phyloP scores from a whole-genome alignment of 176 grass and related monocot species.

The Oryza glumipatula region DNA sequence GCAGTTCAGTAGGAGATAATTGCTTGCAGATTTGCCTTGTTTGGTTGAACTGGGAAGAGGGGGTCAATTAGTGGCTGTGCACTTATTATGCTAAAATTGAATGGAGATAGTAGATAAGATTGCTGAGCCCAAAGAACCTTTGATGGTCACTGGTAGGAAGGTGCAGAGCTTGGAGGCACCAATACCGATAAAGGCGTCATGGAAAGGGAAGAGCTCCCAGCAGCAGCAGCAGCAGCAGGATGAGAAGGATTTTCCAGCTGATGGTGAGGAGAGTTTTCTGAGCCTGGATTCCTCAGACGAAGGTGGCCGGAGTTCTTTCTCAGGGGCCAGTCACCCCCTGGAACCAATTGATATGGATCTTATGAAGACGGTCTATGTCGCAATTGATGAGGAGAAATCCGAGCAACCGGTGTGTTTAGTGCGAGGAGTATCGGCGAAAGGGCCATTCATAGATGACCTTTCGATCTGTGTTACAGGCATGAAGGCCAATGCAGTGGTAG shows the following conservation, averaged over 20 bases:
- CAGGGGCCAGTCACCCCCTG: slow-evolving; percentile 77
- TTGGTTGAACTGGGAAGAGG: slow-evolving; percentile 4
- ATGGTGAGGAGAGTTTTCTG: slow-evolving; percentile 80
- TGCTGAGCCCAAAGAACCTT: slow-evolving; percentile 52
- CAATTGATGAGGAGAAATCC: slow-evolving; percentile 73
- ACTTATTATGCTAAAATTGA: slow-evolving; percentile 40
- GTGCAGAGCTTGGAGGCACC: slow-evolving; percentile 48
- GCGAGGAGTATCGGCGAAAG: slow-evolving; percentile 68
- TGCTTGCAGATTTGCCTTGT: slow-evolving; percentile 11
- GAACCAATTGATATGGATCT: slow-evolving; percentile 93
- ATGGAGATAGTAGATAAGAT: slow-evolving; percentile 66
- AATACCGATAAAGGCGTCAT: slow-evolving; percentile 53
- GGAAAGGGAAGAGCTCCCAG: slow-evolving; percentile 67
- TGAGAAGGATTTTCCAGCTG: slow-evolving; percentile 57
- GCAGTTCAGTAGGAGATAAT: background rate
- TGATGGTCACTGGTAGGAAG: slow-evolving; percentile 40
- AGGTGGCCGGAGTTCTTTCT: slow-evolving; percentile 72
- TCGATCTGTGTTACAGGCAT: slow-evolving; percentile 52
- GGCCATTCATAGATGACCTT: slow-evolving; percentile 77
- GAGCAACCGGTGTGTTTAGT: slow-evolving; percentile 49
- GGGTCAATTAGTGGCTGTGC: slow-evolving; percentile 14
- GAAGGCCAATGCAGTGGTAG: slow-evolving; percentile 51
- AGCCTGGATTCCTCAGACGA: slow-evolving; percentile 79
- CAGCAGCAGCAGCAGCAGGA: slow-evolving; percentile 34
- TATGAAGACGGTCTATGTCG: slow-evolving; percentile 90